These are phyloP conservation scores for Withania somnifera DNA, from an alignment of 305 asterid genomes.

Conservation along the genomic window DNA sequence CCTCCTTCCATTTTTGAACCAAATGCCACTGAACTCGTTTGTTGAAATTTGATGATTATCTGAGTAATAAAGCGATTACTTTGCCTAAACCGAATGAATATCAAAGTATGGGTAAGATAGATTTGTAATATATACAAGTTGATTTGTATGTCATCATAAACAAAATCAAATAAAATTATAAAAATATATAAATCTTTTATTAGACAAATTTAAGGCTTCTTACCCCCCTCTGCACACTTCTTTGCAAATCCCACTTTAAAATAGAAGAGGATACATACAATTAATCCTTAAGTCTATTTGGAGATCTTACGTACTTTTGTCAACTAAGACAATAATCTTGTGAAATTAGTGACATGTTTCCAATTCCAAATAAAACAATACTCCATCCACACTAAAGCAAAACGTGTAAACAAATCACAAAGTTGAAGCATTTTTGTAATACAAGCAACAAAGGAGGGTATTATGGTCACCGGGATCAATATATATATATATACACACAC, in stretches of 20 bases:
- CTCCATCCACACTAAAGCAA: neutral
- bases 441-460: conserved; percentile 10
- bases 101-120: neutral
- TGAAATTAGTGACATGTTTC: neutral
- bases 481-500: neutral
- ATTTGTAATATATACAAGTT: too few relatives aligned
- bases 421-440: conserved; percentile 24
- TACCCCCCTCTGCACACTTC: neutral
- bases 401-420: conserved; percentile 24
- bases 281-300: too few relatives aligned
- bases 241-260: neutral
- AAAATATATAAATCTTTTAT: neutral
- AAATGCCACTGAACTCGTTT: neutral
- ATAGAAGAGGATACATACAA: neutral
- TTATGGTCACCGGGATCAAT: conserved; percentile 5
- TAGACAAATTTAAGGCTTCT: neutral
- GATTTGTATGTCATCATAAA: too few relatives aligned
- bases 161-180: neutral
- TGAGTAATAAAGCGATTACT: too few relatives aligned
- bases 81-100: neutral
- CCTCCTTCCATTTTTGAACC: neutral
- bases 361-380: neutral
- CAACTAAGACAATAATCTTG: neutral
- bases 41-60: neutral
- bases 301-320: neutral